These are phyloP conservation scores for Melastoma candidum DNA, from an alignment of 441 rosid genomes.

Conservation along the genomic window DNA sequence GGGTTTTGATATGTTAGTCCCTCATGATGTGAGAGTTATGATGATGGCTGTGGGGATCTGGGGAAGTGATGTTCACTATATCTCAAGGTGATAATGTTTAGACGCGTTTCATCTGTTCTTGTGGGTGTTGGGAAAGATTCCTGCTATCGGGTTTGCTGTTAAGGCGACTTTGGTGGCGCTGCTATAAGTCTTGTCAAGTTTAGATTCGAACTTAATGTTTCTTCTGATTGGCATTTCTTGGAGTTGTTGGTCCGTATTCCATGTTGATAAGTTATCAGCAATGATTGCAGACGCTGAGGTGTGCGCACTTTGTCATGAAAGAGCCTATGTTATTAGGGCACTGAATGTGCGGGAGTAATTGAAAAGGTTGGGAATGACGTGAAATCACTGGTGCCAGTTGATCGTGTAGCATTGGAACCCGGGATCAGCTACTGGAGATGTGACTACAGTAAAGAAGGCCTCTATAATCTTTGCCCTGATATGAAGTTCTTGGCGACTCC, in stretches of 20 bases:
- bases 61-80: slow-evolving; percentile 89
- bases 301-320: slow-evolving; percentile 65
- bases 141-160: too few species aligned
- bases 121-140: too few species aligned
- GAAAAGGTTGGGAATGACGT: slow-evolving; percentile 74
- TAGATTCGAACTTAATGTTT: too few species aligned
- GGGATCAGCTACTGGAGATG: slow-evolving; percentile 85
- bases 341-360: slow-evolving; percentile 78
- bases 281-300: slow-evolving; percentile 41
- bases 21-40: slow-evolving; percentile 70
- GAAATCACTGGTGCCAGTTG: slow-evolving; percentile 46
- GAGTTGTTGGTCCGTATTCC: too few species aligned
- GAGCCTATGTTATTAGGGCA: slow-evolving; percentile 95
- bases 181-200: too few species aligned
- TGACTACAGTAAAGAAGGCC: slow-evolving; percentile 56
- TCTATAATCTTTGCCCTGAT: slow-evolving; percentile 81
- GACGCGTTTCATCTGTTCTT: too few species aligned
- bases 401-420: slow-evolving; percentile 78
- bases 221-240: too few species aligned
- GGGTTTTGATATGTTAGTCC: slow-evolving; percentile 28
- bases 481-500: slow-evolving; percentile 93
- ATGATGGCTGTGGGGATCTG: slow-evolving; percentile 96
- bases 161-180: too few species aligned
- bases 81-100: slow-evolving; percentile 46
- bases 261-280: too few species aligned